Conservation (phyloP, 2,329 filamentous ascomycete species). For the Microdochium bolleyi region DNA sequence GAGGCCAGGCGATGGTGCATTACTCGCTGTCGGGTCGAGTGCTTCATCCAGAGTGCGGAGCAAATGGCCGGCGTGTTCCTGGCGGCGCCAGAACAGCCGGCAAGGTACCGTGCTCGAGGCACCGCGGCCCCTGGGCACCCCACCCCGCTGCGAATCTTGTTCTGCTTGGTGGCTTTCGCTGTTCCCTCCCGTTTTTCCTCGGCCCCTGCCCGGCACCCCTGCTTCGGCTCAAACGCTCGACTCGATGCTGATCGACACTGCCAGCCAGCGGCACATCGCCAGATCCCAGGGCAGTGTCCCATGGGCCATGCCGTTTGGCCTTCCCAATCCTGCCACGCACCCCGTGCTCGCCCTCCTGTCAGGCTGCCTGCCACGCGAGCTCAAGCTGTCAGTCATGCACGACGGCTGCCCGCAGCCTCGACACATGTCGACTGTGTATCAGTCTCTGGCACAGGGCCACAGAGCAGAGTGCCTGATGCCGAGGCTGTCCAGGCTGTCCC, state of each 20-base stretch:
- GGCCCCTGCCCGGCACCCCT: neutral
- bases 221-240: neutral
- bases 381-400: neutral
- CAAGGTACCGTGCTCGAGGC: neutral
- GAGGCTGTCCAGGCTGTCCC: no score
- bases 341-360: neutral
- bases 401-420: no score
- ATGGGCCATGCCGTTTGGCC: neutral
- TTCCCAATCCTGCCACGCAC: neutral
- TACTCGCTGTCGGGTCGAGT: neutral
- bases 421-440: no score
- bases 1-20: no score
- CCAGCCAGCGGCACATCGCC: neutral
- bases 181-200: neutral
- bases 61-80: neutral
- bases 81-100: neutral
- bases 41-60: neutral
- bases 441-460: no score
- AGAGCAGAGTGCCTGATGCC: no score
- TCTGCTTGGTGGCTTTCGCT: neutral
- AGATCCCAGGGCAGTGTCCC: neutral
- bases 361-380: neutral
- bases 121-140: neutral
- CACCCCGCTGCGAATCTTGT: neutral
- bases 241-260: neutral